A percentile compares a stretch with the other conserved stretches of the same genome.
Evolutionary conservation across 2,329 filamentous ascomycete species (phyloP).

Genomic region (Exophiala viscosa): DNA sequence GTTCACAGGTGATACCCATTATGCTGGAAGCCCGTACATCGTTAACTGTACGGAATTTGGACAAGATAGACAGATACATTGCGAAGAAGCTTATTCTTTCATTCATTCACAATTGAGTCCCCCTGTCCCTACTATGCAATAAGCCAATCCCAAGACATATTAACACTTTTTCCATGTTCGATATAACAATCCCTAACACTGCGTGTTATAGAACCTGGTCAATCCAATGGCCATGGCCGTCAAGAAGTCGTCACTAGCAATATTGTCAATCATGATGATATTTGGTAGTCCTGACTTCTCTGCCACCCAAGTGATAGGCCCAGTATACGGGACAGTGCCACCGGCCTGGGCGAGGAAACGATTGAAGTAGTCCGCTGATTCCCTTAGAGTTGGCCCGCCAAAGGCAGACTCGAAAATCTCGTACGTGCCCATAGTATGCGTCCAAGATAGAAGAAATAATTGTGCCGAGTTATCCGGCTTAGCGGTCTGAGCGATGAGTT

Average conservation of each 20-base stretch:
- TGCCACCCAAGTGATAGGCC: not conserved
- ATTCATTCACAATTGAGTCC: no score
- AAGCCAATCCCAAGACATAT: no score
- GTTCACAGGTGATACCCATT: slow-evolving; percentile 32
- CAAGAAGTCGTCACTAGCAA: not conserved
- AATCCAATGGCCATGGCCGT: not conserved
- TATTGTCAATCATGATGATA: slow-evolving; percentile 9
- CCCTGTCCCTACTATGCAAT: no score
- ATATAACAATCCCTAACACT: no score
- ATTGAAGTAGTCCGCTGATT: slow-evolving; percentile 1
- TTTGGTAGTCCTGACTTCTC: not conserved
- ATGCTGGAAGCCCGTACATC: slow-evolving; percentile 16
- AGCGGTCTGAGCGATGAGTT: slow-evolving; percentile 26
- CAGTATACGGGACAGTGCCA: not conserved
- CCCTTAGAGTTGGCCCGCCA: not conserved
- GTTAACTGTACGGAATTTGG: not conserved
- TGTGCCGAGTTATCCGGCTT: slow-evolving; percentile 9
- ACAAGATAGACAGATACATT: not conserved
- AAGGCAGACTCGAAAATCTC: not conserved
- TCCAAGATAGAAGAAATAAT: slow-evolving; percentile 23
- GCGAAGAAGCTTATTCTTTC: no score
- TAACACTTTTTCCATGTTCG: no score
- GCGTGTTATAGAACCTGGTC: not conserved
- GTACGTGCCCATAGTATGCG: slow-evolving; percentile 13
- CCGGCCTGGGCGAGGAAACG: slow-evolving; percentile 1